A percentile compares a stretch with the other conserved stretches of the same genome.
These are phyloP conservation scores for Drosera spatulata DNA, from an alignment of 179 eudicot species.

Conservation along the genomic window DNA sequence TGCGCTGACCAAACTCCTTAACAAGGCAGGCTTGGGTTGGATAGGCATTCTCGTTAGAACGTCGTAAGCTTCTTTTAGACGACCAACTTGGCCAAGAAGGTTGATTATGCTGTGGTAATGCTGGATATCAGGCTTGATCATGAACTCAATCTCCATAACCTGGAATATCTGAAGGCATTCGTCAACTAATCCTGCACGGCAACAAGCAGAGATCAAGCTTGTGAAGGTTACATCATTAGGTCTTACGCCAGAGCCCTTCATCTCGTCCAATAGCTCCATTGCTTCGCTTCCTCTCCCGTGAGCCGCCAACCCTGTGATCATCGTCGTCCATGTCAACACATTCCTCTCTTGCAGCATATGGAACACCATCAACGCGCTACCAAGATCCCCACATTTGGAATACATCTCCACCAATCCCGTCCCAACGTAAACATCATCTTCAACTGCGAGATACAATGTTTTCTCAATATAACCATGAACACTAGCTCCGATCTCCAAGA, in stretches of 20 bases:
- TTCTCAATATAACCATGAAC: slow-evolving; percentile 43
- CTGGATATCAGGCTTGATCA: slow-evolving; percentile 24
- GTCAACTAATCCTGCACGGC: slow-evolving; percentile 41
- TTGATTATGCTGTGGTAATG: slow-evolving; percentile 75
- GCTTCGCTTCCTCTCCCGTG: slow-evolving; percentile 52
- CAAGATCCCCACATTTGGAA: slow-evolving; percentile 50
- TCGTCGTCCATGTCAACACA: slow-evolving; percentile 45
- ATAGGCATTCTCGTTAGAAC: slow-evolving; percentile 22
- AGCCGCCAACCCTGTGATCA: slow-evolving; percentile 41
- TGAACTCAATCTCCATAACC: slow-evolving; percentile 29
- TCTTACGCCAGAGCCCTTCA: slow-evolving; percentile 24
- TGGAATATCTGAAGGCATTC: slow-evolving; percentile 43
- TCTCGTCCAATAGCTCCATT: slow-evolving; percentile 25
- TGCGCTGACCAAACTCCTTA: slow-evolving; percentile 57
- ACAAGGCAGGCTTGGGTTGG: slow-evolving; percentile 32
- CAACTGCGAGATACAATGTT: slow-evolving; percentile 11
- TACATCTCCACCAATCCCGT: slow-evolving; percentile 57
- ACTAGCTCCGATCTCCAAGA: slow-evolving; percentile 32
- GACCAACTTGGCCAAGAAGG: slow-evolving; percentile 68
- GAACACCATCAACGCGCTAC: slow-evolving; percentile 25
- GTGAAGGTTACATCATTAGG: slow-evolving; percentile 55
- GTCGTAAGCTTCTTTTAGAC: slow-evolving; percentile 48
- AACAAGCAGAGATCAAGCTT: slow-evolving; percentile 46
- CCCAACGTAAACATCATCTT: slow-evolving; percentile 36
- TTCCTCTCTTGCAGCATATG: slow-evolving; percentile 13